Conservation (phyloP, 1,139 yeast species). For the Kodamaea plutei region DNA sequence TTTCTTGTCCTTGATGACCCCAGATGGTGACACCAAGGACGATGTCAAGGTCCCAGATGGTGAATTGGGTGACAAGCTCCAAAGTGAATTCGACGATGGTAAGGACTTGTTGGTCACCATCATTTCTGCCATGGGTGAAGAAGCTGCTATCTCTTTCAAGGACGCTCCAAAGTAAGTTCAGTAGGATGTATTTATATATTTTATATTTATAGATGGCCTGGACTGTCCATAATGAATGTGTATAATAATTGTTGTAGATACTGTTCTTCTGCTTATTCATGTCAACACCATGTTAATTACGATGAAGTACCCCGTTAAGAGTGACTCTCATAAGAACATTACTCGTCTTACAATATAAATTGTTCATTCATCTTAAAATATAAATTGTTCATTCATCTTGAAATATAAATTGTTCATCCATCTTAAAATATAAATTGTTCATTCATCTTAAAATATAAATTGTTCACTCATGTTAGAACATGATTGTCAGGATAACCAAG, state of each 20-base stretch:
- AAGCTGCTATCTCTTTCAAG: conserved; percentile 96
- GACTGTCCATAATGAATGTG: conserved; percentile 8
- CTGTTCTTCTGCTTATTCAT: too few species aligned
- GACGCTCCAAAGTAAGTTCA: conserved; percentile 84
- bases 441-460: too few species aligned
- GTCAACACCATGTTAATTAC: neutral
- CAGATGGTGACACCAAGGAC: conserved; percentile 98
- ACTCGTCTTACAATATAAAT: too few species aligned
- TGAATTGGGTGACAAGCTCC: conserved; percentile 90
- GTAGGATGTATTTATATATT: conserved; percentile 8
- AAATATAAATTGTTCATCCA: too few species aligned
- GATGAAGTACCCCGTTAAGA: neutral
- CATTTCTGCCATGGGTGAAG: conserved; percentile 98
- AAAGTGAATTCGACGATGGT: conserved; percentile 93
- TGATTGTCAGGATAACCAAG: too few species aligned
- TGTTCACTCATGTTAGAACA: too few species aligned
- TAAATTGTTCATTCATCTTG: too few species aligned
- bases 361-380: too few species aligned
- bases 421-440: too few species aligned
- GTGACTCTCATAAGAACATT: neutral
- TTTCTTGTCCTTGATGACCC: conserved; percentile 93
- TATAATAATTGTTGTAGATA: conserved; percentile 4
- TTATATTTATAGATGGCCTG: conserved; percentile 7
- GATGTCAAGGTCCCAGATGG: conserved; percentile 98
- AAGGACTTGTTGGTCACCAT: conserved; percentile 95